Base-by-base conservation (phyloP, 2,329 filamentous ascomycete species). In the Fusarium temperatum region DNA sequence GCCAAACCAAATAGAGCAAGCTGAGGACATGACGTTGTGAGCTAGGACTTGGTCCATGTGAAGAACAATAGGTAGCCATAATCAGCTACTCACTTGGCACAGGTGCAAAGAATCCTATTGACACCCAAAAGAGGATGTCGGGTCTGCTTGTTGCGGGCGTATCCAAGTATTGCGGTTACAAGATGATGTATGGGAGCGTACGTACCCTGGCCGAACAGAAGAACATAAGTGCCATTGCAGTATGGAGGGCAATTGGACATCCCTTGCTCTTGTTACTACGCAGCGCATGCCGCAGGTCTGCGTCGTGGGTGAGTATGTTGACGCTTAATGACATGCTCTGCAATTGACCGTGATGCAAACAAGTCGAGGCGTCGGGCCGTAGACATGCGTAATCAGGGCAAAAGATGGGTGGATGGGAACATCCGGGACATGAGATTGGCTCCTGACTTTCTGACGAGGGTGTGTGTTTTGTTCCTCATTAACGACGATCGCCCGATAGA, bases 401-500 rank as follows among this genome's bases (percentile, higher is more conserved):
- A 47, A 54, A 28, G 51, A 51, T 36, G 28, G 45, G 54, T 62
- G 66, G 51, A 70, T 48, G 50, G 47, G 61, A 41, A 48, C 47
- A 53, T 42, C 55, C 55, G 51, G 44, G 41, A 51, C 65, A 58
- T 65, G 55, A 76, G 67, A 77, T 77, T 77, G 75, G 74, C 73
- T 76, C 72, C 67, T 77, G 69, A 70, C 73, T 77, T 77, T 75
- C 67, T 76, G 69, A 75, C 53, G 67, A 61, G 69, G 65, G 50
- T 44, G 63, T 56, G 57, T 61, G 47, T 63, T 67, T 69, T 58
- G 42, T 60, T 64, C 71, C 73, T 66, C 68, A 65, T 69, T 68
- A 72, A 70, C 44, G 59, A 70, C 70, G 75, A 77, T 77, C 75
- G 69, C 64, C 75, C 66, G 73, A 77, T 74, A 73, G 63, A 77